Evolutionary conservation across 306 rosid species (phyloP).

Genomic region (Gleditsia sinensis): DNA sequence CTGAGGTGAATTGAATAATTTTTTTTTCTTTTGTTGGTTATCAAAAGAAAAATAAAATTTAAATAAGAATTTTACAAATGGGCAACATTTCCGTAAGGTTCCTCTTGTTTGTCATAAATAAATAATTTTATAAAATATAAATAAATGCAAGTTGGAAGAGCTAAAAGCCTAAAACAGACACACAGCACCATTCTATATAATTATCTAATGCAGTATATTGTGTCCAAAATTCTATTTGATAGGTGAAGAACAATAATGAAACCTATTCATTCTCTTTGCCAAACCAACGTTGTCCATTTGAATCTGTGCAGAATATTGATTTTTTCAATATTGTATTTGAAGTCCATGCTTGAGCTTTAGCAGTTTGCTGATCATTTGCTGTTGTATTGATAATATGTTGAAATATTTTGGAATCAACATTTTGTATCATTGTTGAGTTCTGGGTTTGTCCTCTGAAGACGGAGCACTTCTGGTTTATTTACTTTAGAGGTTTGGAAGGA

Average conservation of each 20-base stretch:
- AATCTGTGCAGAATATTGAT: not conserved
- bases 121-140: not conserved
- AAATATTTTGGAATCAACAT: not conserved
- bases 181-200: not conserved
- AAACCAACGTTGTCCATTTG: not conserved
- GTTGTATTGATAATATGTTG: not conserved
- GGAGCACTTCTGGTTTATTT: not conserved
- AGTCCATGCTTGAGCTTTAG: slow-evolving; percentile 12
- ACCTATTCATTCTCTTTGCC: not conserved
- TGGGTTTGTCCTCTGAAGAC: not conserved
- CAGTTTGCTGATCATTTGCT: slow-evolving; percentile 9
- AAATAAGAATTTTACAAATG: not conserved
- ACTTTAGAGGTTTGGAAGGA: slow-evolving; percentile 11
- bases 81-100: not conserved
- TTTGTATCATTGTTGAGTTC: not conserved
- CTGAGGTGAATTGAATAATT: slow-evolving; percentile 9
- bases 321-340: slow-evolving; percentile 8
- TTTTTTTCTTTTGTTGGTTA: not conserved
- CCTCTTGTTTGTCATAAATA: not conserved
- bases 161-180: slow-evolving; percentile 14
- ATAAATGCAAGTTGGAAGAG: not conserved
- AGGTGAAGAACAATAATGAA: not conserved
- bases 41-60: not conserved
- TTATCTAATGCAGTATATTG: slow-evolving; percentile 6
- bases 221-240: slow-evolving; percentile 16